Base-by-base conservation (phyloP, 192 early-diverging fungal genomes). In the Entomortierella chlamydospora region DNA sequence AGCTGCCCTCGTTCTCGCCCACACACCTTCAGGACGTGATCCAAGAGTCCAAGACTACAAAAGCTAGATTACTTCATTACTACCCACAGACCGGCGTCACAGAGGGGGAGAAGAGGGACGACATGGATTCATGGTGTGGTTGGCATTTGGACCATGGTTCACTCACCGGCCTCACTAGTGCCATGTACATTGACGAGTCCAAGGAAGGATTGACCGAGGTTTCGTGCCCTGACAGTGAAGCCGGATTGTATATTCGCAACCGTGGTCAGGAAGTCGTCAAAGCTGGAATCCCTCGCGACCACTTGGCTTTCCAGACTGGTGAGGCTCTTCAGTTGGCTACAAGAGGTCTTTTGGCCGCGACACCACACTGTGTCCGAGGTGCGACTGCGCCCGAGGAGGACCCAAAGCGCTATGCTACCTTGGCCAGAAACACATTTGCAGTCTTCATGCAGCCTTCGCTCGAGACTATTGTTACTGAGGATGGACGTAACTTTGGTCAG, bases 401-500 rank as follows among this genome's bases (percentile, higher is more conserved):
- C 47, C 83, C 64, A 26, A 56, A 50, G 11, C 59, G 64, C 11
- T 81, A 73, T 51, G 62, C 73, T 0, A 57, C 78, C 41, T 57
- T 91, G 47, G 83, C 87, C 17, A 54, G 91, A 39, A 91, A 90
- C 71, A 93, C 91, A 5, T 88, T 93, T 73, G 91, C 89, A 0
- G 88, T 91, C 20, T 93, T 93, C 64, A 88, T 91, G 83, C 91
- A 93, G 76, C 91, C 91, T 63, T 89, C 78, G 47, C 84, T 69
- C 22, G 71, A 76, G 39, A 79, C 76, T 29, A 42, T 79, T n/a
- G 76, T 79, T 22, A 79, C 76, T 2, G 76, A 79, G 57, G 76
- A 79, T 49, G 76, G 76, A 47, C 61, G 55, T 0, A 79, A 55
- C 68, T 79, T 79, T 79, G 76, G 76, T 17, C 28, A 79, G 43